Base-by-base conservation (phyloP, 441 rosid genomes). In the Mallotus japonicus region DNA sequence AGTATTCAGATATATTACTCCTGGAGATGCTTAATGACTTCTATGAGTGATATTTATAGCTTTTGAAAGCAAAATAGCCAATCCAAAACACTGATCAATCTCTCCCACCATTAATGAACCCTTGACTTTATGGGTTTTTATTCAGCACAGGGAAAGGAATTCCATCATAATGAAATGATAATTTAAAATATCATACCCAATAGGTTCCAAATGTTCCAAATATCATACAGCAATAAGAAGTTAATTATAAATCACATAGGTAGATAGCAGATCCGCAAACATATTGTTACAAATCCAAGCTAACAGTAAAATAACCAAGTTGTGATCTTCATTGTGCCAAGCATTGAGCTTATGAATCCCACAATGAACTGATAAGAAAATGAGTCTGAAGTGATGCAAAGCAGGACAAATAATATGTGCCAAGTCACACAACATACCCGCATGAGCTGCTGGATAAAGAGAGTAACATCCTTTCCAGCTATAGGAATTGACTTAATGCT, bases 371-470 rank as follows among this genome's bases (percentile, higher is more conserved):
- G 60, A 17, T 19, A 57, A 13, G 44, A 64, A 72, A 17, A 58
- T 19, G 10, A 54, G 42, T 53, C 69, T 2, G 3, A 62, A 15
- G 24, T 15, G 15, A 22, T 22, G 42, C 56, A 20, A 28, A 56
- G 60, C 32, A 19, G 13, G 13, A 19, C 17, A 50, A 68, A 12
- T 63, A 24, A 16, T 22, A 53, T 65, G 46, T 69, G 19, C 8
- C 19, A 68, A 78, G 54, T 19, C 16, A 24, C 12, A 65, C 59
- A 72, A 64, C 76, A 72, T 87, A 95, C 99, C 94, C 98, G 96
- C 98, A 95, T 90, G 80, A 95, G 98, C 86, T 93, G 97, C 84
- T 95, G 97, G 76, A 93, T 88, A 77, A 93, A 95, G 74, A 87
- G 91, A 69, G 95, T 85, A 65, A 93, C 95, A 87, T 93, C 99